phyloP scores from a whole-genome alignment of 2,329 filamentous ascomycete species.

The Hypoxylon sp. region DNA sequence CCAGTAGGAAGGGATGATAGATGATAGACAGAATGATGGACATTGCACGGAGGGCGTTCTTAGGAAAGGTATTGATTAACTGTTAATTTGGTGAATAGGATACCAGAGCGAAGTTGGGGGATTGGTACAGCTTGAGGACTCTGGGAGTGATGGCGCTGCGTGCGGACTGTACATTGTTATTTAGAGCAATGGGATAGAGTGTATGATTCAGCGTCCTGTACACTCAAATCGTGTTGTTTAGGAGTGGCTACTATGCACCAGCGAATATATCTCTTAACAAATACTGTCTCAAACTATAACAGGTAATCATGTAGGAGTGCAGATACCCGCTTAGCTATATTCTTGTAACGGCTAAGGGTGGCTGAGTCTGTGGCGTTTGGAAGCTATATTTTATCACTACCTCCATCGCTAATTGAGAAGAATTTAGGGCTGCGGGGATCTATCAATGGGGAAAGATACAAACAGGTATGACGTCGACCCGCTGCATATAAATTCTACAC shows the following conservation, averaged over 20 bases:
- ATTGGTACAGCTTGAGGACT: background rate
- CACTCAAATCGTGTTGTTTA: background rate
- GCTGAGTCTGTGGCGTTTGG: background rate
- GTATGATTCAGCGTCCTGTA: background rate
- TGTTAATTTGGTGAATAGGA: constrained; percentile 20
- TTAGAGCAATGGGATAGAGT: background rate
- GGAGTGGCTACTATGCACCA: too few relatives aligned
- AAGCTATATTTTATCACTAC: background rate
- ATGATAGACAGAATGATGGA: constrained; percentile 11
- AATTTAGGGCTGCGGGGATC: constrained; percentile 28
- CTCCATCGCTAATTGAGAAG: constrained; percentile 4
- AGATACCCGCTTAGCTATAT: background rate
- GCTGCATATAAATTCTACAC: constrained; percentile 25
- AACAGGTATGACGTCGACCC: constrained; percentile 25
- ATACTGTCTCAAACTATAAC: background rate
- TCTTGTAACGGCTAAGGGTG: background rate
- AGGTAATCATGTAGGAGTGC: background rate
- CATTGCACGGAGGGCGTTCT: constrained; percentile 15
- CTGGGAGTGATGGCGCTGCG: background rate
- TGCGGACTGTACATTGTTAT: background rate
- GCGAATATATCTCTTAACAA: background rate
- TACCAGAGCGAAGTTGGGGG: constrained; percentile 11
- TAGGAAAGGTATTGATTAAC: constrained; percentile 1
- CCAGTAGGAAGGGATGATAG: constrained; percentile 46
- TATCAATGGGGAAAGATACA: background rate